These are phyloP conservation scores for Fusarium anguioides DNA, from an alignment of 2,329 filamentous ascomycete species.

Conservation along the genomic window DNA sequence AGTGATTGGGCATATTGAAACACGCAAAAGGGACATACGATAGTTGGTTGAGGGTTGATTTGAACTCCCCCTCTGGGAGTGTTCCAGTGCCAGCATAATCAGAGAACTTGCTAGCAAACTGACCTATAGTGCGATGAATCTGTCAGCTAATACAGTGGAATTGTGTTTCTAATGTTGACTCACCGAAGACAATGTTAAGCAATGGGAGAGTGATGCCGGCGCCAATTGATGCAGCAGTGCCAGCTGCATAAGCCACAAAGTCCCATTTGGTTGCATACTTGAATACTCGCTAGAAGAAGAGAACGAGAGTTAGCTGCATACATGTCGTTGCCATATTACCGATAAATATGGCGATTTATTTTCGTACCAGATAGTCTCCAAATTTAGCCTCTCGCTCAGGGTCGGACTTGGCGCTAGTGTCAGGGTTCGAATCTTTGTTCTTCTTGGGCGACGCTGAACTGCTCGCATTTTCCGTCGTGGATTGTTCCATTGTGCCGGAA, in stretches of 20 bases:
- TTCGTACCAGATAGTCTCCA: slow-evolving; percentile 3
- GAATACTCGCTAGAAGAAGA: not conserved
- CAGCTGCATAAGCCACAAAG: not conserved
- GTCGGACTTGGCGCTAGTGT: not conserved
- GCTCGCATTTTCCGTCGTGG: not conserved
- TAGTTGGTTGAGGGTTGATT: not conserved
- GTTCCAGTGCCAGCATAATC: slow-evolving; percentile 10
- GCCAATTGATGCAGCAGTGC: not conserved
- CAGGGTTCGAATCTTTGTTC: not conserved
- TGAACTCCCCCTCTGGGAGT: not conserved
- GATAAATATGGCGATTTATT: not conserved
- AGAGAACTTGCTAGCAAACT: slow-evolving; percentile 2
- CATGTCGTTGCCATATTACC: not conserved
- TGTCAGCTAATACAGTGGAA: not conserved
- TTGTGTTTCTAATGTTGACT: too few relatives aligned
- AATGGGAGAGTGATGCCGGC: slow-evolving; percentile 45
- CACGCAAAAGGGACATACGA: not conserved
- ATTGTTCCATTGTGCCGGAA: not conserved
- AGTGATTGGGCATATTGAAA: too few relatives aligned
- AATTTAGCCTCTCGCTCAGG: not conserved
- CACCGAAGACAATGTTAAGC: slow-evolving; percentile 52
- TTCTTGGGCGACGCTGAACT: not conserved
- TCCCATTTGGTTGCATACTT: slow-evolving; percentile 6
- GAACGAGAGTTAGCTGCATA: not conserved
- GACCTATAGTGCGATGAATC: not conserved